Base-by-base conservation (phyloP, 345 rosid species). In the Rubroshorea leprosula region DNA sequence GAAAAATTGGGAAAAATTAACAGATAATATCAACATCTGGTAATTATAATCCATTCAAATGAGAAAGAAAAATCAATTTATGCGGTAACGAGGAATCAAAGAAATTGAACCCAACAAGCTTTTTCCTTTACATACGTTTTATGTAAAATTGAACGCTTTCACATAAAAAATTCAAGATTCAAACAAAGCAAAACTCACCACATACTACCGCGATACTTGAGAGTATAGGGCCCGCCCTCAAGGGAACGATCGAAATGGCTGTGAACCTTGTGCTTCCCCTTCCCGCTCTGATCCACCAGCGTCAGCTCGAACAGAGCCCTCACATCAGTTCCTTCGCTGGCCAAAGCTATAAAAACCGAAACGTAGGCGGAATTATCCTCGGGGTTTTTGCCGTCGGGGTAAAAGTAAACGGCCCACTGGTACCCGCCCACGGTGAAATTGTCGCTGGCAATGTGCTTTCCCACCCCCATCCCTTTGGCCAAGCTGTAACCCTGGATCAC, bases 401-500 rank as follows among this genome's bases (percentile, higher is more conserved):
- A 85, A 49, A 85, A 85, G 46, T 85, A 85, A 20, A 82, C 71
- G 24, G 91, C 91, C 85, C 87, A 85, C 63, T 75, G 80, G 62
- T 69, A 77, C 3, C 87, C 90, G 39, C 87, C 90, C 16, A 84
- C 85, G 7, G 76, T 63, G 68, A 84, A 84, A 68, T 60, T 77
- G n/a, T 81, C 85, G 65, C 83, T 77, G 46, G 83, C 83, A 47
- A 81, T 68, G 85, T 84, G 85, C 61, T 79, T 81, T 23, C 87
- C 90, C 20, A 81, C 52, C 17, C 90, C 85, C 80, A 84, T 81
- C 7, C 90, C 83, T 55, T 84, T 84, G 25, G 87, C 87, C n/a
- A 89, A 71, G 18, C 88, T 89, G 67, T 79, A 93, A 2, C 96
- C 92, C 62, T 79, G 81, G 41, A 93, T 87, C 47, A 74, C 70